These are phyloP conservation scores for Fragilaria radians DNA, from an alignment of 108 stramenopile genomes.

Conservation along the genomic window DNA sequence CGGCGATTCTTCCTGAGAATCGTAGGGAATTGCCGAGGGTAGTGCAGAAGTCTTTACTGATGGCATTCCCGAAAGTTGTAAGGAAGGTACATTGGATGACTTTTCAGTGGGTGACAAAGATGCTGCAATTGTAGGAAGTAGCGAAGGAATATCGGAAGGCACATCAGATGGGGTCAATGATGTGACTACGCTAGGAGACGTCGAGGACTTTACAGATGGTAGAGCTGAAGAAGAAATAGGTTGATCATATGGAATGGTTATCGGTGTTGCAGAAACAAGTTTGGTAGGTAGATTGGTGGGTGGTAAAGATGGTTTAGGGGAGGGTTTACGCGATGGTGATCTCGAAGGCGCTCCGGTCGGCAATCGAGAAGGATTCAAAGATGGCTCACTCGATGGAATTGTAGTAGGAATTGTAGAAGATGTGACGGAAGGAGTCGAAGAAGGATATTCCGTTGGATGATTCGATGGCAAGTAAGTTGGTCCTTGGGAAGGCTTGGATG, in stretches of 20 bases:
- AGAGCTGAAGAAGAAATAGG: background rate
- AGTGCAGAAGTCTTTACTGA: background rate
- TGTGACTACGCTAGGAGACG: background rate
- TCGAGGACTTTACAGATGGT: background rate
- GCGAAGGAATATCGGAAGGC: background rate
- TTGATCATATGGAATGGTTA: too few relatives aligned
- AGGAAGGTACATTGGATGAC: background rate
- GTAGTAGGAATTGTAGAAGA: background rate
- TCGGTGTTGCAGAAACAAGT: background rate
- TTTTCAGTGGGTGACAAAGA: too few relatives aligned
- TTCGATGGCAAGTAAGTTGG: background rate
- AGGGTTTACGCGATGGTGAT: background rate
- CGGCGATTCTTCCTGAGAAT: too few relatives aligned
- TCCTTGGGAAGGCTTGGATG: background rate
- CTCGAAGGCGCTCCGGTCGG: background rate
- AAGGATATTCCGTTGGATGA: background rate
- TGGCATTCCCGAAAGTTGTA: background rate
- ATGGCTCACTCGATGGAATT: background rate
- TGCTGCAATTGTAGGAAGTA: too few relatives aligned
- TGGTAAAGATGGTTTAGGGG: background rate
- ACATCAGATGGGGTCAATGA: background rate
- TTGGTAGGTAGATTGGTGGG: background rate
- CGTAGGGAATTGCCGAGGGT: background rate
- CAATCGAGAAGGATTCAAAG: too few relatives aligned
- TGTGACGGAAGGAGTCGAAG: background rate